Evolutionary conservation across 805 yeast species (phyloP), one percentile per base, ranked within the genome.

Genomic region (Lachancea sp.): DNA sequence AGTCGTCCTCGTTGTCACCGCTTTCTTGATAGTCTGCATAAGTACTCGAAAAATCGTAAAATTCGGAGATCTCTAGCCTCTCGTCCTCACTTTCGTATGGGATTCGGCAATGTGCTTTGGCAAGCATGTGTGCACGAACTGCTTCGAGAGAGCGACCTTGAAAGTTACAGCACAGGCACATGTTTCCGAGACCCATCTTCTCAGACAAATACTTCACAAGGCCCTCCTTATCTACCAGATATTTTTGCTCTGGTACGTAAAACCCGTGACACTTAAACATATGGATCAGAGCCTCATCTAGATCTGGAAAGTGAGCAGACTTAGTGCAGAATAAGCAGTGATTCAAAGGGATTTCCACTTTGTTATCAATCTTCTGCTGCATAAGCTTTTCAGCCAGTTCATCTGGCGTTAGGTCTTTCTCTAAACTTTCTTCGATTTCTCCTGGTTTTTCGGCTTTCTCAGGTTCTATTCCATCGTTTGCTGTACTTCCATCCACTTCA

Each of bases 21-120:
- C 61, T 69, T 29, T 34, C 43, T 21, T 24, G 32, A 9, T 46
- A 46, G 9, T 46, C 49, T 17, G 51, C 52, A 56, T 89, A 90
- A 2, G 95, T 76, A 2, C 85, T 72, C 2, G 80, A 69, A 68
- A 89, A 92, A 59, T 92, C 96, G 58, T 90, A 92, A 55, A 85
- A 92, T 41, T 88, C 95, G 0, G 95, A 80, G 15, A 90, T 75
- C 61, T 92, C 98, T 42, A 86, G 67, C 59, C 80, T 84, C 54
- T 89, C 95, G 49, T 82, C 78, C 45, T 83, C 88, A 4, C 74
- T 60, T 52, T 92, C 97, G 60, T 86, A 92, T 3, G 97, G 97
- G 39, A 92, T 78, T 57, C 75, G 75, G 68, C 89, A 83, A 62
- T 92, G 98, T 48, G 83, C 77, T 67, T 92, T 92, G 18, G 82